These are phyloP conservation scores for Hydrangea macrophylla DNA, from an alignment of 148 eudicot genomes.

Conservation along the genomic window DNA sequence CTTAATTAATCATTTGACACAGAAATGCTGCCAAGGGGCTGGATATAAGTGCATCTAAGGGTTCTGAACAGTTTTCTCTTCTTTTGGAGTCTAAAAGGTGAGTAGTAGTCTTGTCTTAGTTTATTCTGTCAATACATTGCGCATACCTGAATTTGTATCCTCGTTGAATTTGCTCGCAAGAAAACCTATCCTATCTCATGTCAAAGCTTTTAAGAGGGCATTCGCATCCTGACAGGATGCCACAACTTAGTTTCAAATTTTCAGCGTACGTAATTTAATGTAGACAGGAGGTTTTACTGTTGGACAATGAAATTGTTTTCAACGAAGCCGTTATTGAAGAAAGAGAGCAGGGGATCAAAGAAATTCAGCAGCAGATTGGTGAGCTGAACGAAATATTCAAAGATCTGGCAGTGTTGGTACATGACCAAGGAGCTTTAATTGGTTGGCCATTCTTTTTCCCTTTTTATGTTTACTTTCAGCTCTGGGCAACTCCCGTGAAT, in stretches of 20 bases:
- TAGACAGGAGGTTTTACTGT: conserved; percentile 45
- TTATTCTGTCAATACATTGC: no score
- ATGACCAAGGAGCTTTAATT: conserved; percentile 48
- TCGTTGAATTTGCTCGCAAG: no score
- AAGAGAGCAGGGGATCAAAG: conserved; percentile 64
- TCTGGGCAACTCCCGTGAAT: neutral
- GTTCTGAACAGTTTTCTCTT: conserved; percentile 15
- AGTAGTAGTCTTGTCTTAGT: no score
- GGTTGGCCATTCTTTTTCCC: conserved; percentile 27
- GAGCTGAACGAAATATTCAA: conserved; percentile 64
- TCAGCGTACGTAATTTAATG: conserved; percentile 11
- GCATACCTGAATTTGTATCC: no score
- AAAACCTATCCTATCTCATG: no score
- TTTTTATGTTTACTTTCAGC: neutral
- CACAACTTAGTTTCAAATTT: neutral
- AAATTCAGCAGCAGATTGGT: conserved; percentile 59
- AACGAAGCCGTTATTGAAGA: conserved; percentile 65
- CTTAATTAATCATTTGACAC: neutral
- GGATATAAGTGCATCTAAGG: conserved; percentile 16
- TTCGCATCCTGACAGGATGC: no score
- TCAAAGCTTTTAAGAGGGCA: no score
- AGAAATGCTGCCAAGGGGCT: conserved; percentile 11
- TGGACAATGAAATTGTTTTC: conserved; percentile 46
- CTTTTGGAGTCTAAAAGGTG: conserved; percentile 21
- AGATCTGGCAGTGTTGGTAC: conserved; percentile 58